Conservation (phyloP, 2,329 filamentous ascomycete species). For the Colletotrichum limetticola region DNA sequence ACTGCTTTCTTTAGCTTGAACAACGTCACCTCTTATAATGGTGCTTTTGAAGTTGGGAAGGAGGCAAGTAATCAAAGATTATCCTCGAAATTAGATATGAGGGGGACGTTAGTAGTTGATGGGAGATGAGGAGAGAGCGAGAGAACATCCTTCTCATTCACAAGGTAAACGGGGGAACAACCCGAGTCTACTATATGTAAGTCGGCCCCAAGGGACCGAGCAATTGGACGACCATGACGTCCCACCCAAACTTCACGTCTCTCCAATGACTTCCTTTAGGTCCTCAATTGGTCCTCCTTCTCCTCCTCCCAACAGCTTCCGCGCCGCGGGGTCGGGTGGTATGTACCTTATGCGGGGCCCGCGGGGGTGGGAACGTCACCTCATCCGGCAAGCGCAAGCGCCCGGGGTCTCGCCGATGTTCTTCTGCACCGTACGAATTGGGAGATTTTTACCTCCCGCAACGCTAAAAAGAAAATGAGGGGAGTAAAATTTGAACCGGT, state of each 20-base stretch:
- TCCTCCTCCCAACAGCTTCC: background rate
- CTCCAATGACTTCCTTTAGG: background rate
- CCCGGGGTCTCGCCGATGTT: background rate
- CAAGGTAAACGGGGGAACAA: background rate
- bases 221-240: conserved; percentile 14
- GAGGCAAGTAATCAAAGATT: background rate
- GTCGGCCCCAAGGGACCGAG: conserved; percentile 23
- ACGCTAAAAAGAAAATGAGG: conserved; percentile 9
- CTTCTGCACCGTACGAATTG: conserved; percentile 4
- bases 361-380: conserved; percentile 11
- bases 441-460: conserved; percentile 24
- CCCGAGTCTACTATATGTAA: conserved; percentile 27
- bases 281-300: background rate
- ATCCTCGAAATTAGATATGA: background rate
- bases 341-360: conserved; percentile 16
- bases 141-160: background rate
- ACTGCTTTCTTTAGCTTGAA: background rate
- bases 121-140: background rate
- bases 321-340: background rate
- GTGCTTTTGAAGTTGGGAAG: background rate
- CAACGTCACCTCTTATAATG: background rate
- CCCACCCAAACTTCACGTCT: conserved; percentile 1
- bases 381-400: conserved; percentile 29
- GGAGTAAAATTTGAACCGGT: background rate
- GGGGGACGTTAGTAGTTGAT: background rate